Percentiles rank a stretch among this genome's conserved stretches.
Evolutionary conservation across 306 rosid species (phyloP).

Genomic region (Cicer bijugum): DNA sequence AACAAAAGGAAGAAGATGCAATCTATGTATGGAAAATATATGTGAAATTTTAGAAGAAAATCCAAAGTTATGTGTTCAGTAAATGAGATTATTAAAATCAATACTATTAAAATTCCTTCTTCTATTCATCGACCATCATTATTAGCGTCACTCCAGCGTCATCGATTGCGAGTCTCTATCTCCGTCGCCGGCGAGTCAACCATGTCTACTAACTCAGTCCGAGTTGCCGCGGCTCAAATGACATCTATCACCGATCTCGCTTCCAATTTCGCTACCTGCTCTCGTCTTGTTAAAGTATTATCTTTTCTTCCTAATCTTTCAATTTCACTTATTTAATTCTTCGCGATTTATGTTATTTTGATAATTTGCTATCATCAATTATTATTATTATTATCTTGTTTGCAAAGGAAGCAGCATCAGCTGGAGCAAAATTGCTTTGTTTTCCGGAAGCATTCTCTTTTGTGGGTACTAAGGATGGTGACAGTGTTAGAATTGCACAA

Average conservation of each 20-base stretch:
- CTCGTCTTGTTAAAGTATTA: constrained; percentile 74
- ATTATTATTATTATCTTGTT: neutral
- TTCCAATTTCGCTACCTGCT: constrained; percentile 73
- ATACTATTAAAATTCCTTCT: neutral
- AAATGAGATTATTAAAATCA: neutral
- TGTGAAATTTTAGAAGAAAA: neutral
- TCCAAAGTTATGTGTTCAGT: neutral
- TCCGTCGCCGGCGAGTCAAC: constrained; percentile 42
- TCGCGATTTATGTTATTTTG: constrained; percentile 1
- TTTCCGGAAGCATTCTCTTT: constrained; percentile 88
- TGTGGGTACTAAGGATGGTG: constrained; percentile 80
- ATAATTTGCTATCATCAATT: neutral
- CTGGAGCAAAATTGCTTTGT: constrained; percentile 86
- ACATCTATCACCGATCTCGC: constrained; percentile 82
- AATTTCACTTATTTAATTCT: neutral
- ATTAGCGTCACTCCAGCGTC: constrained; percentile 17
- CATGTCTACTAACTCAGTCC: constrained; percentile 70
- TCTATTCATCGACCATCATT: neutral
- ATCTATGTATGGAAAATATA: too few relatives aligned
- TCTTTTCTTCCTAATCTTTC: neutral
- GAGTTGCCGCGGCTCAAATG: constrained; percentile 97
- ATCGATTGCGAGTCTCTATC: constrained; percentile 11
- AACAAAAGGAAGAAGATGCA: too few relatives aligned
- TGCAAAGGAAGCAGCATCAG: constrained; percentile 85
- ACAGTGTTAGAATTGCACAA: constrained; percentile 69